Base-by-base conservation (phyloP, 208 protist species). In the Acanthamoeba royreba region DNA sequence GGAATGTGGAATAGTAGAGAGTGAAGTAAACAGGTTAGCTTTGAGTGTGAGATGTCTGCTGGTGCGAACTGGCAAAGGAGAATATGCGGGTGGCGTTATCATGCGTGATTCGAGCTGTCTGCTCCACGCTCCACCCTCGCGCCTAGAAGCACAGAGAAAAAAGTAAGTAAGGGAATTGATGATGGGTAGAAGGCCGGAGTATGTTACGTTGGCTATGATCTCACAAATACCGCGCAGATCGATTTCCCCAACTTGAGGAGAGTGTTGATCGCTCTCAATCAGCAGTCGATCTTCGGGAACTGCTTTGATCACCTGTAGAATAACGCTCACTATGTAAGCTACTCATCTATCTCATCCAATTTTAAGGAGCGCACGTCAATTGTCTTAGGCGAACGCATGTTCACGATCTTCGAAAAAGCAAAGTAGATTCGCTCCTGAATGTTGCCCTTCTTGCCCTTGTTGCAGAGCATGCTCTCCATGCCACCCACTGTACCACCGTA, bases 281-380 rank as follows among this genome's bases (percentile, higher is more conserved):
- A 92, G 43, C 35, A 92, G 88, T 2, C 88, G 88, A 92, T 92
- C 88, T 13, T 33, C 61, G n/a, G 88, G 88, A 13, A 92, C 88
- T 9, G 25, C 28, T 25, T 72, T 79, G 5, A 92, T 92, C 0
- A 92, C 86, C 66, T 74, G 61, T 3, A 19, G 17, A n/a, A 8
- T 1, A n/a, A n/a, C n/a, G n/a, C n/a, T n/a, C n/a, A 28, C 2
- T 35, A 74, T n/a, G 4, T 31, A 5, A 74, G 52, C 9, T 58
- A 15, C 58, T 22, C n/a, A 13, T 74, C 61, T 13, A 43, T 72
- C 19, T 31, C 28, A 35, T 74, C 5, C 4, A 15, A n/a, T 74
- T 5, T 13, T 33, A 9, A 55, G 19, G 49, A 11, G 13, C 49
- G 49, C 42, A 74, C 69, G 42, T 49, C 63, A 19, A 55, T 61